Conservation (phyloP, 306 rosid species). For the Vachellia collinsii region DNA sequence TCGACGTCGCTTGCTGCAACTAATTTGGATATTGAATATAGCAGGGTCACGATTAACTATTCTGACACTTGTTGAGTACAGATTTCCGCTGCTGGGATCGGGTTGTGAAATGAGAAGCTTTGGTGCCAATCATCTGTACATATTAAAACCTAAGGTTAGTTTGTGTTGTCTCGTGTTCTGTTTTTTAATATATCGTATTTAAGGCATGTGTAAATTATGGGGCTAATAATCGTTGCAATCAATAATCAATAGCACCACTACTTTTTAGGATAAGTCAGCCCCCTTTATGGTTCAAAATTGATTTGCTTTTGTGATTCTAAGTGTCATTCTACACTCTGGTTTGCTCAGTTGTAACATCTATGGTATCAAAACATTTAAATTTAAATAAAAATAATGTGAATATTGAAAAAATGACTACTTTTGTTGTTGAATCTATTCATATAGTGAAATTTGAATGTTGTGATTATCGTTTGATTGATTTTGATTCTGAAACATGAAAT, state of each 20-base stretch:
- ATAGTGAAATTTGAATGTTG: neutral
- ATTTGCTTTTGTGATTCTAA: neutral
- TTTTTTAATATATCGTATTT: neutral
- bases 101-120: neutral
- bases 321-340: neutral
- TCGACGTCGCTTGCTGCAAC: neutral
- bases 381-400: neutral
- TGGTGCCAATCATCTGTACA: conserved; percentile 30
- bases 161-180: neutral
- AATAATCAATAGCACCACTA: neutral
- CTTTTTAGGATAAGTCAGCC: neutral
- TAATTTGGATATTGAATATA: conserved; percentile 17
- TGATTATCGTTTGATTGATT: neutral
- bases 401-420: neutral
- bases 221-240: neutral
- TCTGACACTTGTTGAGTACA: conserved; percentile 17
- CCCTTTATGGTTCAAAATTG: neutral
- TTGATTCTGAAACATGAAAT: neutral
- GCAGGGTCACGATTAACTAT: conserved; percentile 16
- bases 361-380: neutral
- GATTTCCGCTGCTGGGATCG: conserved; percentile 18
- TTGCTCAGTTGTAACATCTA: neutral
- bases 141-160: neutral
- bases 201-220: neutral
- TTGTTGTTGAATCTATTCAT: neutral